These are phyloP conservation scores for Pythium sp. DNA, from an alignment of 352 stramenopile genomes.

Conservation along the genomic window DNA sequence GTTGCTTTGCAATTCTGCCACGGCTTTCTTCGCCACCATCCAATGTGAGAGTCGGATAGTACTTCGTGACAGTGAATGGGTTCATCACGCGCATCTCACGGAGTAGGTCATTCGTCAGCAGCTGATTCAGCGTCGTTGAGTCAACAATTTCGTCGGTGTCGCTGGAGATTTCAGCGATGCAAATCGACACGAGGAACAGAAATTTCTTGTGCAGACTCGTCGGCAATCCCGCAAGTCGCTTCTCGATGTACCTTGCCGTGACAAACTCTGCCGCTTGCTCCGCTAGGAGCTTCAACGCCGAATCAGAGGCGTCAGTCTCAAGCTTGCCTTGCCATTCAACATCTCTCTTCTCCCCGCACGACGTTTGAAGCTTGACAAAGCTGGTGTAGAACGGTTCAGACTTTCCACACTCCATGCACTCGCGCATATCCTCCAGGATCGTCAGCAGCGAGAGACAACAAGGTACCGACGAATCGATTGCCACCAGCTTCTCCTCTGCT, in stretches of 20 bases:
- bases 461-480: constrained; percentile 13
- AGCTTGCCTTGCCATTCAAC: not conserved
- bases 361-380: not conserved
- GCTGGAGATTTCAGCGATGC: constrained; percentile 3
- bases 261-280: constrained; percentile 12
- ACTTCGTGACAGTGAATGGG: not conserved
- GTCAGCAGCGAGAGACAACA: constrained; percentile 17
- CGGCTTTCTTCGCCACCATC: not conserved
- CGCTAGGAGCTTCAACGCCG: not conserved
- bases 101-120: constrained; percentile 10
- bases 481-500: constrained; percentile 23
- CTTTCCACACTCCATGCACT: constrained; percentile 6
- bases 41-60: not conserved
- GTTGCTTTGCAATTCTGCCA: not conserved
- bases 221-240: constrained; percentile 30
- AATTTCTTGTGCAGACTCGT: constrained; percentile 26
- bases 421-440: constrained; percentile 10
- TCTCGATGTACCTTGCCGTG: constrained; percentile 20
- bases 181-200: constrained; percentile 22
- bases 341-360: too few species aligned
- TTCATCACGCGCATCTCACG: not conserved
- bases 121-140: not conserved
- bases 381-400: constrained; percentile 4
- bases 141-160: not conserved
- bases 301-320: not conserved